These are phyloP conservation scores for Neofusicoccum ribis DNA, from an alignment of 2,329 filamentous ascomycete genomes.

Conservation along the genomic window DNA sequence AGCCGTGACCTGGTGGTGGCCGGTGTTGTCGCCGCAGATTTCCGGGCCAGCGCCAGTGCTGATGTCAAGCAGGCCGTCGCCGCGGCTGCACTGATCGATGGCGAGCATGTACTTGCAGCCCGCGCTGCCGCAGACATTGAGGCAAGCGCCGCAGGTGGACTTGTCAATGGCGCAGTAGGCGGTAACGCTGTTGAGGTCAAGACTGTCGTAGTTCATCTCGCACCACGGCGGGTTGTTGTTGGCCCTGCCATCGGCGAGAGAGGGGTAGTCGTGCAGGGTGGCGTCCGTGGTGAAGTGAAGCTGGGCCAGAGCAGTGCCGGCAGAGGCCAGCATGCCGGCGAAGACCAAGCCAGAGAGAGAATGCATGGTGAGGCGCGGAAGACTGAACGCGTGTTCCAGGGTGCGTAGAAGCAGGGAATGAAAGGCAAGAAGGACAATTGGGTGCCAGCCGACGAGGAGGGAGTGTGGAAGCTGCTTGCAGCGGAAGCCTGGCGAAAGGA, in stretches of 20 bases:
- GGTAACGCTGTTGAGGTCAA: slow-evolving; percentile 13
- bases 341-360: background rate
- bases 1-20: slow-evolving; percentile 7
- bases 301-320: background rate
- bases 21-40: slow-evolving; percentile 6
- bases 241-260: background rate
- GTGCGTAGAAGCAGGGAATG: background rate
- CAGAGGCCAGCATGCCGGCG: slow-evolving; percentile 1
- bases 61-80: slow-evolving; percentile 11
- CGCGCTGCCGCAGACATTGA: slow-evolving; percentile 90
- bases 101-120: slow-evolving; percentile 98
- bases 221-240: slow-evolving; percentile 18
- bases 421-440: background rate
- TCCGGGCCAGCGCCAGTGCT: slow-evolving; percentile 13
- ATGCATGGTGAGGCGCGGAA: background rate
- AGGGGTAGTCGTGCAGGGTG: slow-evolving; percentile 19
- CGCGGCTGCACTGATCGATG: slow-evolving; percentile 62
- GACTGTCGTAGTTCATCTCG: slow-evolving; percentile 5
- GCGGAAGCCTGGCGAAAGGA: background rate
- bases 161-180: slow-evolving; percentile 14
- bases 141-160: slow-evolving; percentile 50
- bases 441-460: background rate
- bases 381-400: too few relatives aligned
- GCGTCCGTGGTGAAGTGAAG: slow-evolving; percentile 14
- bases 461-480: slow-evolving; percentile 5